These are phyloP conservation scores for Xylaria sp. DNA, from an alignment of 495 filamentous ascomycete genomes.

Conservation along the genomic window DNA sequence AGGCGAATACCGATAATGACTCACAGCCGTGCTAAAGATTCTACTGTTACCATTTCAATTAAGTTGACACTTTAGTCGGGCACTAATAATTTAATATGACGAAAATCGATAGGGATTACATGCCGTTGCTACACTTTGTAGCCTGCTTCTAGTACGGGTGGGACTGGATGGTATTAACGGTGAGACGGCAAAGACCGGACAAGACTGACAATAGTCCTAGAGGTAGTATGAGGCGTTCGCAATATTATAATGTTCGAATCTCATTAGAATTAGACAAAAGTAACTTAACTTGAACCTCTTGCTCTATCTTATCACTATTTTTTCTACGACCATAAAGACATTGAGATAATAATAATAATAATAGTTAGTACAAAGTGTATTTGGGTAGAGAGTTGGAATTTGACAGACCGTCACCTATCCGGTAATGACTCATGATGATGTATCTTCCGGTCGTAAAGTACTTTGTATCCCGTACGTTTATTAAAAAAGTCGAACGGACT, in stretches of 20 bases:
- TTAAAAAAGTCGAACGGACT: too few relatives aligned
- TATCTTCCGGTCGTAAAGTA: neutral
- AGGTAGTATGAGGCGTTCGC: neutral
- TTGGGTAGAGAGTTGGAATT: neutral
- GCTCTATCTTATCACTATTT: neutral
- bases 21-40: too few relatives aligned
- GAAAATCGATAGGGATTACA: neutral
- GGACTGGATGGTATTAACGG: neutral
- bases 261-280: neutral
- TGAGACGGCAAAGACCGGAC: neutral
- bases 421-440: neutral
- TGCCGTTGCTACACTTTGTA: neutral
- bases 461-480: too few relatives aligned
- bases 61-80: neutral
- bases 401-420: neutral
- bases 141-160: neutral
- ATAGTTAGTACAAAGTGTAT: neutral
- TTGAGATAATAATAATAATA: too few relatives aligned
- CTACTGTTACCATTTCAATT: neutral
- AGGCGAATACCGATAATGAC: neutral
- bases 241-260: neutral
- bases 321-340: neutral
- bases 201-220: neutral
- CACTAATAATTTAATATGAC: too few relatives aligned
- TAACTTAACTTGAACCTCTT: neutral